Conservation (phyloP, 371 early-diverging fungal species). For the Dichotomocladium elegans region DNA sequence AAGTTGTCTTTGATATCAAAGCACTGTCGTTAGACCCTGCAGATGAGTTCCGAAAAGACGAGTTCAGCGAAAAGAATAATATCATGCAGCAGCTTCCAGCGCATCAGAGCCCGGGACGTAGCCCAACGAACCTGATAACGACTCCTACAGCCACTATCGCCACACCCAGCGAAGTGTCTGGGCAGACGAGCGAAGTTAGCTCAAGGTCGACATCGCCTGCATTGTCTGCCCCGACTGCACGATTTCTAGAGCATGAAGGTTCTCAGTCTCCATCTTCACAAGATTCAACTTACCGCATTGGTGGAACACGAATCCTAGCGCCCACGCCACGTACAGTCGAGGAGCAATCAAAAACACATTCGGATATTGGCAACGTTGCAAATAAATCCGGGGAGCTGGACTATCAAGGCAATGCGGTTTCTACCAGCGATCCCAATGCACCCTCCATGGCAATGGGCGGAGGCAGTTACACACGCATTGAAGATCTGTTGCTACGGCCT, state of each 20-base stretch:
- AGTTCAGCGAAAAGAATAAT: neutral
- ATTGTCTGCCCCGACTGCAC: slow-evolving; percentile 3
- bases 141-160: slow-evolving; percentile 22
- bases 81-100: neutral
- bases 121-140: neutral
- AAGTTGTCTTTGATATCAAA: slow-evolving; percentile 62
- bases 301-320: slow-evolving; percentile 5
- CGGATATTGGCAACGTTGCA: no score
- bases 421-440: neutral
- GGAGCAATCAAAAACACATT: no score
- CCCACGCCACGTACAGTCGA: no score
- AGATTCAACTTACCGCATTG: slow-evolving; percentile 2
- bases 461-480: slow-evolving; percentile 64
- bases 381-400: no score
- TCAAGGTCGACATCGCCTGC: slow-evolving; percentile 53
- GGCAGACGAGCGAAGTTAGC: slow-evolving; percentile 49
- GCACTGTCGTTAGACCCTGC: slow-evolving; percentile 16
- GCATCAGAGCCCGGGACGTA: neutral
- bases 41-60: slow-evolving; percentile 1
- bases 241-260: slow-evolving; percentile 9
- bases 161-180: slow-evolving; percentile 47
- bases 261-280: slow-evolving; percentile 4
- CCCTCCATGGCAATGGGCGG: neutral
- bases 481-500: slow-evolving; percentile 83
- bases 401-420: no score